A percentile compares a stretch with the other conserved stretches of the same genome.
These are phyloP conservation scores for Phytophthora citricola DNA, from an alignment of 352 stramenopile genomes.

Conservation along the genomic window DNA sequence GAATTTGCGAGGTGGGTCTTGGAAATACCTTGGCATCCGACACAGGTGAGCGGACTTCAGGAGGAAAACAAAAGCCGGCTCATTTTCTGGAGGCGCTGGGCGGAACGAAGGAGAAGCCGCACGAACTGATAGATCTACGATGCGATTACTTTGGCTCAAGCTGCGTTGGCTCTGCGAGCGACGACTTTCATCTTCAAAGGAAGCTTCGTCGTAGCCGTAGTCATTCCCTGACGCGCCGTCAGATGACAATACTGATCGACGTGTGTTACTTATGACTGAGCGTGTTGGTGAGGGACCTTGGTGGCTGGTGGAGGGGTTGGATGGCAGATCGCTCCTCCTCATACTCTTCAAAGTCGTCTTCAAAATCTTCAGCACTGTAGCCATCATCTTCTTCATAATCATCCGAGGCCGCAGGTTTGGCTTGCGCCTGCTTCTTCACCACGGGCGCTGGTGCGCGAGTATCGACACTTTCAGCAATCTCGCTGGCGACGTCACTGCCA, in stretches of 20 bases:
- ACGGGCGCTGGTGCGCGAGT: neutral
- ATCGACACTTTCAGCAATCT: conserved; percentile 58
- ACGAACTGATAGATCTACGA: conserved; percentile 74
- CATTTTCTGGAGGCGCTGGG: conserved; percentile 21
- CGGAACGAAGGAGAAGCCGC: conserved; percentile 48
- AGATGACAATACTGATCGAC: conserved; percentile 14
- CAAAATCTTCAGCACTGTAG: conserved; percentile 84
- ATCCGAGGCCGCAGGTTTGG: conserved; percentile 33
- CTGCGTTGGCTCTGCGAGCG: conserved; percentile 43
- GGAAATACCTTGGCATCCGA: conserved; percentile 57
- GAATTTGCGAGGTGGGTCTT: conserved; percentile 30
- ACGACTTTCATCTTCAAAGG: conserved; percentile 78
- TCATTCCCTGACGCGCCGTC: conserved; percentile 38
- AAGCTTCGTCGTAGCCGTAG: conserved; percentile 73
- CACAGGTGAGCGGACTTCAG: conserved; percentile 41
- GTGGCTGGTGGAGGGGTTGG: neutral
- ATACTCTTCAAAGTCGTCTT: conserved; percentile 52
- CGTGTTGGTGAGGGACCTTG: conserved; percentile 21
- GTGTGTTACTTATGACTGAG: conserved; percentile 23
- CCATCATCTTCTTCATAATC: conserved; percentile 53
- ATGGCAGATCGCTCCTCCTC: conserved; percentile 11
- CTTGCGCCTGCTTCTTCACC: conserved; percentile 18
- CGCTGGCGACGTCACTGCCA: conserved; percentile 56
- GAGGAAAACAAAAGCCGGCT: conserved; percentile 19
- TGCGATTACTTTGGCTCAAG: conserved; percentile 43